phyloP scores from a whole-genome alignment of 352 stramenopile species.

The Globisporangium solare region DNA sequence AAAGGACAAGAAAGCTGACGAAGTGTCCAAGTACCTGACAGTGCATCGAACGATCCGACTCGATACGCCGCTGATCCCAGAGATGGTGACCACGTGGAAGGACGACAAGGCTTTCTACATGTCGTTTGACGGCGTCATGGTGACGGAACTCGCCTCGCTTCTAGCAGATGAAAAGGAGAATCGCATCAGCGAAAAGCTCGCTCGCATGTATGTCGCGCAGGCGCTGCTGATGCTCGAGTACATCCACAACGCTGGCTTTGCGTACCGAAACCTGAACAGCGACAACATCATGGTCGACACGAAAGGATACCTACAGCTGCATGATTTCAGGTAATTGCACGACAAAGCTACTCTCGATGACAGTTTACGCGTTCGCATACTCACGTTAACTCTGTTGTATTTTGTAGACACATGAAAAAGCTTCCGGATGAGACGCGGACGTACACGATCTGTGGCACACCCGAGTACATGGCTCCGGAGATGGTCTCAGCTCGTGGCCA shows the following conservation, averaged over 20 bases:
- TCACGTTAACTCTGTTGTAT: too few species aligned
- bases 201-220: slow-evolving; percentile 60
- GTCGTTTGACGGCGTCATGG: slow-evolving; percentile 67
- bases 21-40: slow-evolving; percentile 65
- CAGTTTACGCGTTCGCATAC: too few species aligned
- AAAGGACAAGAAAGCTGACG: slow-evolving; percentile 61
- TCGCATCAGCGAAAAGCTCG: slow-evolving; percentile 53
- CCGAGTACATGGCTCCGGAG: slow-evolving; percentile 88
- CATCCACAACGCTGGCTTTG: slow-evolving; percentile 72
- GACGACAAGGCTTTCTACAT: slow-evolving; percentile 79
- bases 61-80: slow-evolving; percentile 60
- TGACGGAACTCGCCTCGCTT: slow-evolving; percentile 58
- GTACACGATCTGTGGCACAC: slow-evolving; percentile 86
- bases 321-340: slow-evolving; percentile 64
- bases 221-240: slow-evolving; percentile 81
- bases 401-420: slow-evolving; percentile 51
- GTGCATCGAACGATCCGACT: slow-evolving; percentile 64
- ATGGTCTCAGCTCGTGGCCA: slow-evolving; percentile 84
- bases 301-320: slow-evolving; percentile 76
- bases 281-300: slow-evolving; percentile 83
- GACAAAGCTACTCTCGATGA: too few species aligned
- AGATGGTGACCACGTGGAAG: slow-evolving; percentile 76
- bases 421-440: slow-evolving; percentile 75
- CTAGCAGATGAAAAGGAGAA: slow-evolving; percentile 51
- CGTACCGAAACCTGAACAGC: slow-evolving; percentile 82